A percentile compares a stretch with the other conserved stretches of the same genome.
Conservation (phyloP, 208 protist species). For the Perkinsela sp. region DNA sequence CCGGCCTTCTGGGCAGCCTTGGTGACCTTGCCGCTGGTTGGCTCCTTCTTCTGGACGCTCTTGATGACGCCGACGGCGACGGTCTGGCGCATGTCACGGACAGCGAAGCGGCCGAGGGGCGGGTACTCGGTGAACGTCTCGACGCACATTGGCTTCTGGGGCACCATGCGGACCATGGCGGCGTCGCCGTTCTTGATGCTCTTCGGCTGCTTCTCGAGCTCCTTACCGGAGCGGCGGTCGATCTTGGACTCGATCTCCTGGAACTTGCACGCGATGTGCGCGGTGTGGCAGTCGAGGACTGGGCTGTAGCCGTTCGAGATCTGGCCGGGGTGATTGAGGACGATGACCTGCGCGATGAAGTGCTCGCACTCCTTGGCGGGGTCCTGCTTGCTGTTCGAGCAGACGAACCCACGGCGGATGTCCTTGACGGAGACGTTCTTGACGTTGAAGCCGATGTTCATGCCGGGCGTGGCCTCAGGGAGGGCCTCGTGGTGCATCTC, state of each 20-base stretch:
- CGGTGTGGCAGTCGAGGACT: slow-evolving; percentile 72
- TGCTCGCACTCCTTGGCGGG: slow-evolving; percentile 17
- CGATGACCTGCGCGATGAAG: slow-evolving; percentile 72
- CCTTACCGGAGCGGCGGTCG: slow-evolving; percentile 61
- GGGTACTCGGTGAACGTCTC: slow-evolving; percentile 75
- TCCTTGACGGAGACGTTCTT: slow-evolving; percentile 68
- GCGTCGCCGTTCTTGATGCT: slow-evolving; percentile 68
- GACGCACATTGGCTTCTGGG: slow-evolving; percentile 68
- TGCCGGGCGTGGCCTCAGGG: slow-evolving; percentile 35
- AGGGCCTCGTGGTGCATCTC: slow-evolving; percentile 61
- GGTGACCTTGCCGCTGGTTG: slow-evolving; percentile 29
- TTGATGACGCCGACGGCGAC: slow-evolving; percentile 87
- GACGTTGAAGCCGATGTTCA: slow-evolving; percentile 81
- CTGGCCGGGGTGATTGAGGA: slow-evolving; percentile 69
- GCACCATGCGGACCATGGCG: slow-evolving; percentile 54
- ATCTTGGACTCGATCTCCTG: slow-evolving; percentile 57
- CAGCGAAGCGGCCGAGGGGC: slow-evolving; percentile 75
- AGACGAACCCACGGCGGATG: slow-evolving; percentile 51
- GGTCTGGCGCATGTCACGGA: slow-evolving; percentile 76
- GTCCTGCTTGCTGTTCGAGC: slow-evolving; percentile 22
- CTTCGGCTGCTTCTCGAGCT: slow-evolving; percentile 51
- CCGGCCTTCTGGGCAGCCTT: slow-evolving; percentile 28
- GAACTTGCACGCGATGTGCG: slow-evolving; percentile 73
- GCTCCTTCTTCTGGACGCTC: slow-evolving; percentile 30
- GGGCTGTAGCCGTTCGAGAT: slow-evolving; percentile 60